Conservation (phyloP, 148 eudicot species). For the Chenopodium quinoa region DNA sequence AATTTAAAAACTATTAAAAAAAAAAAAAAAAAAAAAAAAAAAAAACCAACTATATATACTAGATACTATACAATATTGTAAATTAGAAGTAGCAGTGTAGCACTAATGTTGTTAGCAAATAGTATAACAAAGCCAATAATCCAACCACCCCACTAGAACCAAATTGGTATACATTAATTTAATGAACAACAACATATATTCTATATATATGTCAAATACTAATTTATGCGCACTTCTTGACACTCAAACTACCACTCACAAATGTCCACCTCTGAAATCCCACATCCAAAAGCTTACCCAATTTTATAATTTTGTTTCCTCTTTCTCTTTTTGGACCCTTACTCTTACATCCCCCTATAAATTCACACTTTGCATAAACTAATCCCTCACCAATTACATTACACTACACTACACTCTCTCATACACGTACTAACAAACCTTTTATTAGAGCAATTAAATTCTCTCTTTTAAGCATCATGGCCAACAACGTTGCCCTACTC, state of each 20-base stretch:
- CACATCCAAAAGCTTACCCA: not conserved
- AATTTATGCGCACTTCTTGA: not conserved
- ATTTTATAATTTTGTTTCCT: not conserved
- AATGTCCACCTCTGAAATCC: not conserved
- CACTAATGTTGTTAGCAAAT: not conserved
- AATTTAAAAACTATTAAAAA: too few species aligned
- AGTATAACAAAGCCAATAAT: not conserved
- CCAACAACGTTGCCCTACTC: slow-evolving; percentile 22
- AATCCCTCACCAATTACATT: not conserved
- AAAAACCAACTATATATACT: too few species aligned
- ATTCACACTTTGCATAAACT: slow-evolving; percentile 9
- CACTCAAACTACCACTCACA: not conserved
- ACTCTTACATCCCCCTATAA: slow-evolving; percentile 1
- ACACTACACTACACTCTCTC: not conserved
- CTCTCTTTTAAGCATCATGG: slow-evolving; percentile 13
- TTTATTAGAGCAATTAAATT: not conserved
- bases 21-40: too few species aligned
- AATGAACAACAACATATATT: too few species aligned
- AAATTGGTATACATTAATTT: not conserved
- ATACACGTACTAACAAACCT: not conserved
- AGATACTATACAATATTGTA: too few species aligned
- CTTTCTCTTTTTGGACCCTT: not conserved
- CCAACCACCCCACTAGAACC: not conserved
- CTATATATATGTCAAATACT: not conserved
- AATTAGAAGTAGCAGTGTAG: too few species aligned